These are phyloP conservation scores for Fraxinus cuspidata DNA, from an alignment of 257 asterid species.

Conservation along the genomic window DNA sequence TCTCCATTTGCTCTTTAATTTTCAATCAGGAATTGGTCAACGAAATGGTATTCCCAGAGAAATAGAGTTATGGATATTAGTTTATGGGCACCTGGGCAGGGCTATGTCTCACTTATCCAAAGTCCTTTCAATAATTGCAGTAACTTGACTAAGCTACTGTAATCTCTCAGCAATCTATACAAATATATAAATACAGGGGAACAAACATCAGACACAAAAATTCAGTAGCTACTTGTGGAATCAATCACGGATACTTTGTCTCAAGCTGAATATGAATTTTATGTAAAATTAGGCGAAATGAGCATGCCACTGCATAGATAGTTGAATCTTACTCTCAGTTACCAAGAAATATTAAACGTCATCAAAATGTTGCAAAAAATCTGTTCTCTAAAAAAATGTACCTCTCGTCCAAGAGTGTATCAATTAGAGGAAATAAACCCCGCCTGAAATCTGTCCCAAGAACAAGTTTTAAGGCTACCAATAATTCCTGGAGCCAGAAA, in stretches of 20 bases:
- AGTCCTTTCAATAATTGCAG: background rate
- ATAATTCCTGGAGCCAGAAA: conserved; percentile 69
- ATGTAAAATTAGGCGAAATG: background rate
- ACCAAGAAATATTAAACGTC: background rate
- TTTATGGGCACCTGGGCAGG: background rate
- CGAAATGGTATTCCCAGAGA: background rate
- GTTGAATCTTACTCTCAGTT: background rate
- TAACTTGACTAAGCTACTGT: background rate
- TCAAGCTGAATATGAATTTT: conserved; percentile 4
- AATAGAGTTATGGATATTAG: background rate
- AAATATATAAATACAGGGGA: conserved; percentile 6
- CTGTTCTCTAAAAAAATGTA: conserved; percentile 32
- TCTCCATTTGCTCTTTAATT: too few species aligned
- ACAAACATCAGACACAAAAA: conserved; percentile 8
- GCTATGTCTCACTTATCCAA: background rate
- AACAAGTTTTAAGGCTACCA: conserved; percentile 98
- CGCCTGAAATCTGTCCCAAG: conserved; percentile 97
- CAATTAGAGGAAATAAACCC: conserved; percentile 95
- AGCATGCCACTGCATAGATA: background rate
- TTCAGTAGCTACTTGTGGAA: conserved; percentile 9
- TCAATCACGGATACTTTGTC: conserved; percentile 14
- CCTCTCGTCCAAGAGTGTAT: conserved; percentile 98
- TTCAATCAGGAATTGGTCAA: background rate
- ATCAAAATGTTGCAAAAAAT: conserved; percentile 11
- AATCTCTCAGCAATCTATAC: background rate